phyloP scores from a whole-genome alignment of 176 grass and related monocot species.

The Dactylis glomerata region DNA sequence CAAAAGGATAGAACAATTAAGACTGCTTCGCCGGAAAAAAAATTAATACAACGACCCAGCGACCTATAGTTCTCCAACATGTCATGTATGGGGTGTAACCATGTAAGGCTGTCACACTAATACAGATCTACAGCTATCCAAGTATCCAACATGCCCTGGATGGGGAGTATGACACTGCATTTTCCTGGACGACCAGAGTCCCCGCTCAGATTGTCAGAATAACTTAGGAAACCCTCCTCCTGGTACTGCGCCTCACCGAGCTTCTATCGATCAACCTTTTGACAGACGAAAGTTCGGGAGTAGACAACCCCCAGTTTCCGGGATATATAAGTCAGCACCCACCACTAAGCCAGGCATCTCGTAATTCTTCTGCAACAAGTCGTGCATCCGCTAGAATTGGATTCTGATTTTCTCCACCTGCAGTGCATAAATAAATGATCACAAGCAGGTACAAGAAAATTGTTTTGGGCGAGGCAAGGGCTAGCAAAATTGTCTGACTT shows the following conservation, averaged over 20 bases:
- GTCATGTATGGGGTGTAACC: too few relatives aligned
- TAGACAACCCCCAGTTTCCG: constrained; percentile 64
- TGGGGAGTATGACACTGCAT: too few relatives aligned
- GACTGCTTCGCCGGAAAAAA: too few relatives aligned
- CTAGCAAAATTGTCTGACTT: neutral
- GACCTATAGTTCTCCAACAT: too few relatives aligned
- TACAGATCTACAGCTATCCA: too few relatives aligned
- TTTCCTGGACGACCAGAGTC: too few relatives aligned
- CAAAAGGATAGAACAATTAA: too few relatives aligned
- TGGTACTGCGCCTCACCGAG: constrained; percentile 29
- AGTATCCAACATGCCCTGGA: too few relatives aligned
- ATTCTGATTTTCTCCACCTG: constrained; percentile 73
- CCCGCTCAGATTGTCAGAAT: too few relatives aligned
- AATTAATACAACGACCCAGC: too few relatives aligned
- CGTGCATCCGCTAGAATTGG: constrained; percentile 40
- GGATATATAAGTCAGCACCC: constrained; percentile 70
- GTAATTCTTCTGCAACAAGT: constrained; percentile 30
- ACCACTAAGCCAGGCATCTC: constrained; percentile 13
- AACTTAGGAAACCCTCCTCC: too few relatives aligned
- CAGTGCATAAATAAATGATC: neutral
- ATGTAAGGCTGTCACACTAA: too few relatives aligned
- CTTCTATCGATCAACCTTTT: constrained; percentile 40
- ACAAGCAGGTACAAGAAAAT: neutral
- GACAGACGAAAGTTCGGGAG: constrained; percentile 26
- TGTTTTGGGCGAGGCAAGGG: neutral